phyloP scores from a whole-genome alignment of 495 filamentous ascomycete species.

The Xylaria acuta region DNA sequence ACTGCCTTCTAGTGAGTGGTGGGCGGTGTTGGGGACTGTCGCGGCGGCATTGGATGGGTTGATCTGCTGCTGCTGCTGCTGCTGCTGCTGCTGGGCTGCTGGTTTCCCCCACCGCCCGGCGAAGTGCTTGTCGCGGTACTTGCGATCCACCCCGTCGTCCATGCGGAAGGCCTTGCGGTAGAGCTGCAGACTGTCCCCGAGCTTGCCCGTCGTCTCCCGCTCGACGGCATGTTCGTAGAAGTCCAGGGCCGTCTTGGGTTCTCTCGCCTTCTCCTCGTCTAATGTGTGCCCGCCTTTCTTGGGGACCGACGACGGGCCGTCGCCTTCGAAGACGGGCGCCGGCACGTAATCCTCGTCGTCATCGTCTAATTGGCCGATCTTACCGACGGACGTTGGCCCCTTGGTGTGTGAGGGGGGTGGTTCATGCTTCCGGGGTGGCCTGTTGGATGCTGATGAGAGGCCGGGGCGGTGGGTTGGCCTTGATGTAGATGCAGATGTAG shows the following conservation, averaged over 20 bases:
- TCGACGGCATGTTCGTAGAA: constrained; percentile 94
- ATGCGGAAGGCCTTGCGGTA: constrained; percentile 93
- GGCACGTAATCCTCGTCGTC: constrained; percentile 54
- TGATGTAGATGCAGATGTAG: constrained; percentile 14
- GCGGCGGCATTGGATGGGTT: constrained; percentile 62
- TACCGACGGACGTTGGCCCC: constrained; percentile 25
- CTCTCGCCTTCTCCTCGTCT: constrained; percentile 36
- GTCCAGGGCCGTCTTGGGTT: constrained; percentile 82
- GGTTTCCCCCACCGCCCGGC: constrained; percentile 58
- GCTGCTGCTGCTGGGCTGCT: constrained; percentile 35
- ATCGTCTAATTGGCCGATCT: constrained; percentile 31
- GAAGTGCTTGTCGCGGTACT: constrained; percentile 91
- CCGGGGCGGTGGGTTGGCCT: constrained; percentile 21
- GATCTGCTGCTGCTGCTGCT: constrained; percentile 45
- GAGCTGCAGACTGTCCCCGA: constrained; percentile 87
- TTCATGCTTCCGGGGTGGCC: constrained; percentile 37
- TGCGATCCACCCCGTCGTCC: constrained; percentile 81
- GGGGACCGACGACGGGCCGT: constrained; percentile 23
- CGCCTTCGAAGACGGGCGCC: constrained; percentile 46
- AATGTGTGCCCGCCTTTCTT: constrained; percentile 29
- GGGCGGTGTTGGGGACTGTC: constrained; percentile 60
- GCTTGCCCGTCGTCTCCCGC: constrained; percentile 78
- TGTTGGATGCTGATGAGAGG: constrained; percentile 23
- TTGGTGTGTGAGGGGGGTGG: constrained; percentile 27
- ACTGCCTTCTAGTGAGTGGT: constrained; percentile 63